phyloP scores from a whole-genome alignment of 495 filamentous ascomycete species.

The Xylaria telfairii region DNA sequence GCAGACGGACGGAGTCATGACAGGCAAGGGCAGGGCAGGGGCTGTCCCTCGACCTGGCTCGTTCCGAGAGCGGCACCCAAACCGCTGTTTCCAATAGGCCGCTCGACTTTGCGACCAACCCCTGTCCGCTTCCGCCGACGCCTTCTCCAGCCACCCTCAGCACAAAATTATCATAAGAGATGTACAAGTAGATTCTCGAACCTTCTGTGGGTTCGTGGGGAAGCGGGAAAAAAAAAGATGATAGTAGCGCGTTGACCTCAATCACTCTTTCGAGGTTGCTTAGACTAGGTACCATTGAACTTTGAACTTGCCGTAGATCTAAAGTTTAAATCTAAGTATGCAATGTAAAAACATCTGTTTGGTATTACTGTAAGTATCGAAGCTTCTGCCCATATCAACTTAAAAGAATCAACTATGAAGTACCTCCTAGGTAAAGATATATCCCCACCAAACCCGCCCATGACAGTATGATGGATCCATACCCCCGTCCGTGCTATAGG shows the following conservation, averaged over 20 bases:
- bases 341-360: background rate
- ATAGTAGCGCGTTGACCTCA: too few species aligned
- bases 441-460: background rate
- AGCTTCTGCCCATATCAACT: background rate
- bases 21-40: conserved; percentile 22
- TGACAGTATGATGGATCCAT: background rate
- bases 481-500: background rate
- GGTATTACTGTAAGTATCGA: too few species aligned
- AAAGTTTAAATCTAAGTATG: background rate
- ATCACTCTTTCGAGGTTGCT: too few species aligned
- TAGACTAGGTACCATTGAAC: background rate
- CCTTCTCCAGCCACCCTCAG: conserved; percentile 17
- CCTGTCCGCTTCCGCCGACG: conserved; percentile 6
- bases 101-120: conserved; percentile 1
- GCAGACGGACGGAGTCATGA: conserved; percentile 3
- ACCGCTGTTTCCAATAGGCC: conserved; percentile 31
- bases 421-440: too few species aligned
- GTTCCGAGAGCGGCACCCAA: conserved; percentile 41
- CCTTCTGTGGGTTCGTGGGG: conserved; percentile 47
- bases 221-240: conserved; percentile 1
- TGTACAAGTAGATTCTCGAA: conserved; percentile 48
- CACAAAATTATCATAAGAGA: conserved; percentile 30
- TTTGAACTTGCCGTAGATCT: background rate
- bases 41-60: conserved; percentile 23
- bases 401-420: background rate